Conservation (phyloP, 345 rosid genomes). For the Populus simonii region DNA sequence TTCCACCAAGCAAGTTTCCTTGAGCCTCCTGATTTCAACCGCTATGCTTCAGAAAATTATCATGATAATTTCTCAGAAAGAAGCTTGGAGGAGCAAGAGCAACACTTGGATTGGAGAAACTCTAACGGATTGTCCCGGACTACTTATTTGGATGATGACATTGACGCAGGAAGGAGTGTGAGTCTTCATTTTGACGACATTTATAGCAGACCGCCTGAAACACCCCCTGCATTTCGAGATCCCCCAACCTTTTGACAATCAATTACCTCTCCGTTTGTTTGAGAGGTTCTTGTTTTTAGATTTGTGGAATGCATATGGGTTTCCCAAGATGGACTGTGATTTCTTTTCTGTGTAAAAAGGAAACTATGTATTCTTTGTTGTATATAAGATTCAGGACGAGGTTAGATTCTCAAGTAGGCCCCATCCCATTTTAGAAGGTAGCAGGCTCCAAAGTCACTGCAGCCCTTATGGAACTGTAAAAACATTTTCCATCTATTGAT, state of each 20-base stretch:
- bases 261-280: background rate
- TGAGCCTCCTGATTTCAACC: slow-evolving; percentile 75
- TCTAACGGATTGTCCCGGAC: slow-evolving; percentile 39
- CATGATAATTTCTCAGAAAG: slow-evolving; percentile 39
- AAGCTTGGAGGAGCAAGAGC: slow-evolving; percentile 52
- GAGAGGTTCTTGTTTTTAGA: background rate
- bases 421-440: slow-evolving; percentile 20
- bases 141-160: slow-evolving; percentile 42
- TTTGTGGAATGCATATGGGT: slow-evolving; percentile 32
- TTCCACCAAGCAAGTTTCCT: slow-evolving; percentile 31
- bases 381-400: slow-evolving; percentile 41
- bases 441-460: slow-evolving; percentile 2
- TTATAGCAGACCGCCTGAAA: slow-evolving; percentile 63
- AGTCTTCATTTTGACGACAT: slow-evolving; percentile 81
- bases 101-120: slow-evolving; percentile 36
- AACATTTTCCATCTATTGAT: slow-evolving; percentile 21
- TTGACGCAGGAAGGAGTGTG: slow-evolving; percentile 49
- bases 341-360: slow-evolving; percentile 14
- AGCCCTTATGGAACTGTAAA: slow-evolving; percentile 27
- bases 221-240: slow-evolving; percentile 29
- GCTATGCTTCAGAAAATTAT: slow-evolving; percentile 10
- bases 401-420: slow-evolving; percentile 25
- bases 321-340: slow-evolving; percentile 23
- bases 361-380: slow-evolving; percentile 48
- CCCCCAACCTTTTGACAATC: slow-evolving; percentile 23